Evolutionary conservation across 83 land plant species (phyloP), one percentile per base, ranked within the genome.

Genomic region (Isoetes engelmannii): DNA sequence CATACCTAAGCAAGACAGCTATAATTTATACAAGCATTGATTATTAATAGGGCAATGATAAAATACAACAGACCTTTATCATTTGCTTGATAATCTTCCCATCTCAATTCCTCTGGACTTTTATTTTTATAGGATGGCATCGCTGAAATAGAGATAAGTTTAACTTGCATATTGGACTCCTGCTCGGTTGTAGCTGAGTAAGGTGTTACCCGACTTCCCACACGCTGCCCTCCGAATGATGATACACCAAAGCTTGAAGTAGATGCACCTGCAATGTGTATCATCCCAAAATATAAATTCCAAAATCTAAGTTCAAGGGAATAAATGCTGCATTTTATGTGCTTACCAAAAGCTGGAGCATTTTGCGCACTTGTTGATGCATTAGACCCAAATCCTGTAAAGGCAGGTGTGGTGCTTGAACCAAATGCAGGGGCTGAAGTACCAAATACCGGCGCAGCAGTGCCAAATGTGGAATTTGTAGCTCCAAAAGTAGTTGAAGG

Each of bases 81-180:
- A 5, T 89, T 89, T 63, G 48, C 71, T 59, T 88, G 92, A 63
- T 87, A 87, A 62, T 87, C 92, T 67, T 87, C 92, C 89, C 89
- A 87, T 60, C 89, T 73, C 48, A 87, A 77, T 69, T 87, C 92
- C 65, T 87, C 92, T 58, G 83, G 92, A 68, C 92, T 86, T 68
- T 88, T 88, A 20, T 88, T 87, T 68, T 88, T 86, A 81, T 88
- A 88, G 44, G 66, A 76, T 68, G 84, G 84, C 89, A 88, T 88
- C 45, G 92, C 92, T 28, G 90, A 86, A 57, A 88, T 88, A 6
- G 92, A 88, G 61, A 83, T 80, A 65, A 88, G 72, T 75, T 86
- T 88, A 37, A 79, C 92, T 55, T 69, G 67, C 21, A 58, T 59
- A 17, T 69, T 74, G 62, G 75, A 63, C 61, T 88, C 92, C 57